Evolutionary conservation across 768 basidiomycete species (phyloP), one percentile per base, ranked within the genome.

Genomic region (Boletus tomentosulus): DNA sequence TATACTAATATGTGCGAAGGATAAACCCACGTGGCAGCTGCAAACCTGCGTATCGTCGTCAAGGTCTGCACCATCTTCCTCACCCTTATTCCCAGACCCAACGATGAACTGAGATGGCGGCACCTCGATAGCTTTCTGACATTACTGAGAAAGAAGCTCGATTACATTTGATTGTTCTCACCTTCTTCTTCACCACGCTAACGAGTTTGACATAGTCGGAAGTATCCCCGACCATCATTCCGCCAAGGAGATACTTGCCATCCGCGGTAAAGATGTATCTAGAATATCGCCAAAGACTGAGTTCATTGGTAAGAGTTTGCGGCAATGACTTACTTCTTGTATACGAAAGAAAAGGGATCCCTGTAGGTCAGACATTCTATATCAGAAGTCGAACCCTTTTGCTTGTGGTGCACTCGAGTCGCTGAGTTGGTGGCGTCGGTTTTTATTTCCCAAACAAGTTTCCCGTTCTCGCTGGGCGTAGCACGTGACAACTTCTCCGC

Each of bases 171-270:
- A 38, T 42, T 15, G 16, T 33, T 31, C 50, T 62, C 19, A 43
- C 84, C 73, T 81, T 82, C 74, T 87, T 87, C 72, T 84, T 86
- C 28, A 86, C 82, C 31, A 88, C 72, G 12, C 81, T 73, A n/a
- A 88, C 76, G 13, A 89, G 74, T 67, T 87, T 87, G 53, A 83
- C 78, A 61, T 83, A 87, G 62, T 86, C 83, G 35, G 73, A 75
- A 10, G 80, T 80, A 61, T 87, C 85, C 3, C 87, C 87, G n/a
- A 90, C 79, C 85, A 89, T 86, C 79, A 87, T 86, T 4, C 87
- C 87, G 12, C 87, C 87, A 4, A 90, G 69, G 12, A 90, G 73
- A 58, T 85, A 77, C 66, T 84, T 83, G 11, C 87, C 87, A 61
- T 89, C 85, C 8, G 76, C 76, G 11, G 78, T 84, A 65, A 89